Evolutionary conservation across 768 basidiomycete species (phyloP), one percentile per base, ranked within the genome.

Genomic region (Galerina sulciceps): DNA sequence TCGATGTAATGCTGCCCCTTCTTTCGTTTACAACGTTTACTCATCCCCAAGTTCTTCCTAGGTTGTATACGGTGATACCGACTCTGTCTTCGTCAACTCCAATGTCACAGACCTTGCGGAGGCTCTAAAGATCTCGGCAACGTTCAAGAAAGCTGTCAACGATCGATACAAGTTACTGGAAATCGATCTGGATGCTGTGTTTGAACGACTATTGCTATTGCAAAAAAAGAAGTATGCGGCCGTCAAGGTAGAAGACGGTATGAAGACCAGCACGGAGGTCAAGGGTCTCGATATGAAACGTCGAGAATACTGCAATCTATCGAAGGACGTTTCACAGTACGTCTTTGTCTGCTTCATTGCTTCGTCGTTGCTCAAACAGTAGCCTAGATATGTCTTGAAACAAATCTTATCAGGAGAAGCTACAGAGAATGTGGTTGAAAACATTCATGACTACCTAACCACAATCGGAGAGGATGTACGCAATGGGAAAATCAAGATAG

Each of bases 151-250:
- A 71, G 89, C 89, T 5, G 96, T 99, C 66, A 99, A 99, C 67
- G 94, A 99, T 57, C 86, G 91, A 17, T 99, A 98, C 77, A 92
- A 85, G 70, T 83, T 98, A 20, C 88, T 99, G 45, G 97, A 99
- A 71, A 99, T 99, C 59, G 97, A 99, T 69, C 81, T 98, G 14
- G 96, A 99, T 67, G 87, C 91, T 2, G 84, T 99, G 36, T 99
- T 99, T 79, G 87, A 96, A 68, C 86, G 97, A 0, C 80, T 99
- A 41, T 75, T 99, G 1, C 83, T 99, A 10, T 76, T 99, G 53
- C 96, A 99, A 69, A 99, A 99, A 84, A 99, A 99, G 81, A 99
- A 99, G 75, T 99, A 99, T 65, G 97, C 97, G 0, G 97, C 97
- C 0, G 80, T 98, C 71, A 98, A 97, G 76, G 87, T 98, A 41